Evolutionary conservation across 2,329 filamentous ascomycete species (phyloP), one percentile per base, ranked within the genome.

Genomic region (Alternaria viburni): DNA sequence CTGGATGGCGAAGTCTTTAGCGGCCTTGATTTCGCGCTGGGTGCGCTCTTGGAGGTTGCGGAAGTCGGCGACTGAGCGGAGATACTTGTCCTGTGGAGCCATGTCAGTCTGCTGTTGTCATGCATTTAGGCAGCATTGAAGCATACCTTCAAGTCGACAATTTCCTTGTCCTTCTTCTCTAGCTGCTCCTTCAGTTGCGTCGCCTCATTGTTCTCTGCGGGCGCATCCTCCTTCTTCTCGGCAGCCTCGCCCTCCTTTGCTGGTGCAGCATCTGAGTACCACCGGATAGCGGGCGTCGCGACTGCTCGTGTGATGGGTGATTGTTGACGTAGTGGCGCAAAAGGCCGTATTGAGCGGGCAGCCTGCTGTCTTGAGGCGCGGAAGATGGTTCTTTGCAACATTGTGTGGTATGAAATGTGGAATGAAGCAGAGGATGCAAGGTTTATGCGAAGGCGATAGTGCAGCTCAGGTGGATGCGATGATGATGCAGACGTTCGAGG

Each of bases 21-120:
- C 93, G 19, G 88, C 83, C 82, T 96, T 92, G 80, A 96, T 90
- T 72, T 99, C 96, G 77, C 96, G 93, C 80, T 90, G 88, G 46
- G 93, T 97, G 77, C 96, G 93, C 77, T 97, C 93, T 85, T 98
- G 95, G 55, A 99, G 91, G 84, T 98, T 99, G 80, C 93, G 93
- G 88, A 96, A 98, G 76, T 99, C 96, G 83, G 96, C 96, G 69
- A 98, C 90, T 59, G 92, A 91, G 79, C 96, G 95, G 68, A 97
- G 88, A 82, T 93, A 96, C 85, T 93, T 96, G 83, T 98, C 96
- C 96, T 98, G 71, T 10, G 11, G 23, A 9, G 6, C 9, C 28
- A 19, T 44, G 45, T 63, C 13, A 63, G 36, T 36, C 15, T 28
- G 13, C 8, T 50, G 12, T 4, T 17, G 15, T 19, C 17, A 8